Evolutionary conservation across 164 flowering plant species (phyloP).

Genomic region (Sextonia rubra): DNA sequence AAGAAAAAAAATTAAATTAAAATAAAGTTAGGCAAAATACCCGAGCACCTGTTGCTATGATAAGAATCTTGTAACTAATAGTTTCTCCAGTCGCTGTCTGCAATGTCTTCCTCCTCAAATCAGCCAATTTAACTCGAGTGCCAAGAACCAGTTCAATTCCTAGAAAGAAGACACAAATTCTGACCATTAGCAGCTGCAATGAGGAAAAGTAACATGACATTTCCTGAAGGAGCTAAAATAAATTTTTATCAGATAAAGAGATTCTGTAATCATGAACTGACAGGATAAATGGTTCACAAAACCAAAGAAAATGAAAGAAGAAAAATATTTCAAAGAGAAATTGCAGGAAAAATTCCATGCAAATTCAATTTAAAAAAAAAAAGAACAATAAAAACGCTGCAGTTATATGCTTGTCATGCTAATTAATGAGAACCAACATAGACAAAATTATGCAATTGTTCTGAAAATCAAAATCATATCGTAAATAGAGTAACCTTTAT

Average conservation of each 20-base stretch:
- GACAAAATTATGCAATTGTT: too few species aligned
- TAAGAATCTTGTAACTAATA: constrained; percentile 80
- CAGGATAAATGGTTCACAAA: background rate
- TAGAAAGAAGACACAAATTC: constrained; percentile 26
- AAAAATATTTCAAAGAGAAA: background rate
- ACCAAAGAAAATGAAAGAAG: background rate
- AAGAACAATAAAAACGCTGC: background rate
- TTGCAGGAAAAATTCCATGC: too few species aligned
- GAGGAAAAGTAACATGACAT: constrained; percentile 4
- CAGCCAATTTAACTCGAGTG: constrained; percentile 80
- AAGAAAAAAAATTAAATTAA: background rate
- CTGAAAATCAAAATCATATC: too few species aligned
- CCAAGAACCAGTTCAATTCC: constrained; percentile 95
- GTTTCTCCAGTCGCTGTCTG: constrained; percentile 89
- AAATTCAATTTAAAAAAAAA: background rate
- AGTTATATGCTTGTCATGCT: too few species aligned
- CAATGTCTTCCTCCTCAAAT: constrained; percentile 80
- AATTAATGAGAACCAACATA: too few species aligned
- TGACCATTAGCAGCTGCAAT: constrained; percentile 14
- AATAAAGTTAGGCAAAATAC: constrained; percentile 46
- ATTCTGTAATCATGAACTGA: background rate
- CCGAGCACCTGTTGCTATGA: constrained; percentile 99
- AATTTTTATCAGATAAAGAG: background rate
- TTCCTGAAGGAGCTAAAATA: background rate
- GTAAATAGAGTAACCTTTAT: too few species aligned